These are phyloP conservation scores for Mycena galopus DNA, from an alignment of 768 basidiomycete species.

Conservation along the genomic window DNA sequence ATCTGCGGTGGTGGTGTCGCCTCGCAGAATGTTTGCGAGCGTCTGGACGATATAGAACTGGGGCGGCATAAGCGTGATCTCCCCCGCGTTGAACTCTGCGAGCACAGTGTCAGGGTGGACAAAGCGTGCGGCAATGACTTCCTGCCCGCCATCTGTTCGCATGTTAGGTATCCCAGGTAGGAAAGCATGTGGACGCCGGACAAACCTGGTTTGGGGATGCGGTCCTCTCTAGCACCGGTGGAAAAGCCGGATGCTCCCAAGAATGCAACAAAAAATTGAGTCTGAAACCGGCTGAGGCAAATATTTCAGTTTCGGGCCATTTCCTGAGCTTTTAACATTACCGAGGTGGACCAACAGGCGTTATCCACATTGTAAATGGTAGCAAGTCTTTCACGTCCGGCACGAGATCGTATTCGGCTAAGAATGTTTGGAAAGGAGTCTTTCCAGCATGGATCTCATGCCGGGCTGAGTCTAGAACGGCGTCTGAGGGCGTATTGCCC, in stretches of 20 bases:
- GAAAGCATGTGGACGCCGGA: not conserved
- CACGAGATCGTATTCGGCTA: slow-evolving; percentile 57
- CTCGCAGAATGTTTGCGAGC: slow-evolving; percentile 65
- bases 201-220: slow-evolving; percentile 69
- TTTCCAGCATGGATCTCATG: slow-evolving; percentile 67
- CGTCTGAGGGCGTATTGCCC: slow-evolving; percentile 46
- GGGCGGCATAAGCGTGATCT: slow-evolving; percentile 78
- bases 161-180: not conserved
- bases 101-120: slow-evolving; percentile 67
- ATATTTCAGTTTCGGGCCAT: not conserved
- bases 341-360: slow-evolving; percentile 70
- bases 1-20: slow-evolving; percentile 53
- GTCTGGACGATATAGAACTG: slow-evolving; percentile 80
- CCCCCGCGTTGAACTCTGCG: slow-evolving; percentile 60
- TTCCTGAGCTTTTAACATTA: slow-evolving; percentile 37
- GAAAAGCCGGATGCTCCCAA: slow-evolving; percentile 66
- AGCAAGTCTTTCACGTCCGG: slow-evolving; percentile 62
- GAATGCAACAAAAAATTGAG: slow-evolving; percentile 78
- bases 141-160: slow-evolving; percentile 69
- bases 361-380: slow-evolving; percentile 85
- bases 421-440: slow-evolving; percentile 65
- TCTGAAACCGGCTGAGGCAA: slow-evolving; percentile 71
- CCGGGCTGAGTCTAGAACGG: slow-evolving; percentile 65
- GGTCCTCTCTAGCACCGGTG: slow-evolving; percentile 67
- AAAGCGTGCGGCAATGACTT: slow-evolving; percentile 79